phyloP scores from a whole-genome alignment of 225 moss, liverwort and hornwort genomes.

The Bryoerythrophyllum caledonicum region DNA sequence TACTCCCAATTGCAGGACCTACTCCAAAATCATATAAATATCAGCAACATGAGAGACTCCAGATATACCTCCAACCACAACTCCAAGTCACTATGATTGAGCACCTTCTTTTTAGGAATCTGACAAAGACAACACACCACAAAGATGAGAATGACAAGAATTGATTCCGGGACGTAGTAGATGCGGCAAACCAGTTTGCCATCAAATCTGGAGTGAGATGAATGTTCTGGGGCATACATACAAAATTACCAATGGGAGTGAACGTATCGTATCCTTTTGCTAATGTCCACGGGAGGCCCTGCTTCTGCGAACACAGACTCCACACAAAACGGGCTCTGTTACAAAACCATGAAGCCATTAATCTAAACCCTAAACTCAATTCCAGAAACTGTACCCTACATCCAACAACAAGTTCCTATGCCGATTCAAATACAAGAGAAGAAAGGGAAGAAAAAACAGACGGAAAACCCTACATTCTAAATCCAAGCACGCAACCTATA shows the following conservation, averaged over 20 bases:
- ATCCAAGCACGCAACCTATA: background rate
- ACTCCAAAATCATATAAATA: background rate
- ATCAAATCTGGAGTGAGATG: background rate
- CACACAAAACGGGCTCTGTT: background rate
- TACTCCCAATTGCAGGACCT: constrained; percentile 1
- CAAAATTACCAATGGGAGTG: constrained; percentile 87
- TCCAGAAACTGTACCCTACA: background rate
- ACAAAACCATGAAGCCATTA: background rate
- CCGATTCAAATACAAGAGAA: background rate
- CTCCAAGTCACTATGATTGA: constrained; percentile 65
- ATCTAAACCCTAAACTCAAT: background rate
- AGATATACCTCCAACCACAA: constrained; percentile 76
- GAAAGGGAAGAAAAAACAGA: background rate
- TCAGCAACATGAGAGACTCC: constrained; percentile 6
- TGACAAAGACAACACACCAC: constrained; percentile 22
- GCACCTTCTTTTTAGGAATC: constrained; percentile 80
- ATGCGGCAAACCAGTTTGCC: constrained; percentile 2
- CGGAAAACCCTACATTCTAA: constrained; percentile 12
- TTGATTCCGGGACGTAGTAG: background rate
- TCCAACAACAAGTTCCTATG: background rate
- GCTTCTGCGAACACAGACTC: constrained; percentile 52
- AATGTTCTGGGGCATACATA: constrained; percentile 46
- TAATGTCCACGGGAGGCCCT: constrained; percentile 90
- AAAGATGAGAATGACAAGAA: background rate
- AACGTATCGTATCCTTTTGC: constrained; percentile 93